These are phyloP conservation scores for Pyrenophora tritici-repentis DNA, from an alignment of 2,329 filamentous ascomycete genomes.

Conservation along the genomic window DNA sequence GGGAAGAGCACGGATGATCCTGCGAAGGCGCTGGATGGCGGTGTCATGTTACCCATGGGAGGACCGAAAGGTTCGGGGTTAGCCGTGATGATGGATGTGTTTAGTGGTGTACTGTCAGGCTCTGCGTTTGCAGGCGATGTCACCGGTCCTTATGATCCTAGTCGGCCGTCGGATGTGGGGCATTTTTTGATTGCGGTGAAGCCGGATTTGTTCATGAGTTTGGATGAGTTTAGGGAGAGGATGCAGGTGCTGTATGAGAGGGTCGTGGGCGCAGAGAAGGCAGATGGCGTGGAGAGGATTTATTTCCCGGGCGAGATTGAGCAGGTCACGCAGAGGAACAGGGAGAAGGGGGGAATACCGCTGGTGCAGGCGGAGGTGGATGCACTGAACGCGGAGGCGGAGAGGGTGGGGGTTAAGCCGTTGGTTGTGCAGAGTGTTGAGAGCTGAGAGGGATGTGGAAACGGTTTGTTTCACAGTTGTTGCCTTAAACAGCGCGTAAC, in stretches of 20 bases:
- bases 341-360: slow-evolving; percentile 53
- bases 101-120: slow-evolving; percentile 77
- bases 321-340: slow-evolving; percentile 23
- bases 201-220: slow-evolving; percentile 72
- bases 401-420: slow-evolving; percentile 44
- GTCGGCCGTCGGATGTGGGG: slow-evolving; percentile 69
- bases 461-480: too few species aligned
- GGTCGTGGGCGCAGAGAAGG: slow-evolving; percentile 59
- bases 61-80: slow-evolving; percentile 80
- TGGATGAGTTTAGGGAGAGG: slow-evolving; percentile 70
- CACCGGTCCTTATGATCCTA: slow-evolving; percentile 74
- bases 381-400: slow-evolving; percentile 56
- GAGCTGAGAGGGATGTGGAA: too few species aligned
- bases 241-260: slow-evolving; percentile 63
- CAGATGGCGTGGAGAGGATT: slow-evolving; percentile 59
- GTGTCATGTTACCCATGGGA: slow-evolving; percentile 83
- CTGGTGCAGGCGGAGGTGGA: slow-evolving; percentile 55
- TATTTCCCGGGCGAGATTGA: slow-evolving; percentile 57
- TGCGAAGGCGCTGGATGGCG: slow-evolving; percentile 63
- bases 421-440: neutral
- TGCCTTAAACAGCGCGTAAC: too few species aligned
- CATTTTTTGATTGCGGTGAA: slow-evolving; percentile 70
- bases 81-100: slow-evolving; percentile 87
- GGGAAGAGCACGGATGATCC: slow-evolving; percentile 73
- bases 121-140: slow-evolving; percentile 80